Conservation (phyloP, 1,284 basidiomycete species). For the Tylopilus sp. region DNA sequence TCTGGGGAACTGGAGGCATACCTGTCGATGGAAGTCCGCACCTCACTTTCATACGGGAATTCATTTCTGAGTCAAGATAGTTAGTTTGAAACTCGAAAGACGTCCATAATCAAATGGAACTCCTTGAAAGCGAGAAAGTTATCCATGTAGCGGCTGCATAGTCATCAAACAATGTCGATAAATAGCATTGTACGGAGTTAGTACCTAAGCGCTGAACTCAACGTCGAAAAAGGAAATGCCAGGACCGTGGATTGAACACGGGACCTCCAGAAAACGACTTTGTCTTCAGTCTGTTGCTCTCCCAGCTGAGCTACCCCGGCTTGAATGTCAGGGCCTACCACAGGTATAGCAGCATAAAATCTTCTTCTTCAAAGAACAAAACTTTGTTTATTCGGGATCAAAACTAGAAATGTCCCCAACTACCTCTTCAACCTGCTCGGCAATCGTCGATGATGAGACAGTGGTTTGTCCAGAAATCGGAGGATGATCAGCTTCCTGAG, state of each 20-base stretch:
- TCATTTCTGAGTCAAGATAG: too few species aligned
- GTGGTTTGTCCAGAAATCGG: constrained; percentile 2
- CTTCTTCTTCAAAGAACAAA: not conserved
- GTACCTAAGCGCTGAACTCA: too few species aligned
- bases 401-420: constrained; percentile 44
- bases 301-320: constrained; percentile 80
- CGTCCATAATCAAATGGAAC: too few species aligned
- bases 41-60: too few species aligned
- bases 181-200: too few species aligned
- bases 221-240: constrained; percentile 45
- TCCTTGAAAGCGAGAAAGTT: too few species aligned
- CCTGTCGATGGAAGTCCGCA: too few species aligned
- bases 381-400: constrained; percentile 27
- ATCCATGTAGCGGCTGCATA: too few species aligned
- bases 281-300: constrained; percentile 83
- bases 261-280: constrained; percentile 60
- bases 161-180: too few species aligned
- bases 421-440: constrained; percentile 39
- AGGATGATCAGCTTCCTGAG: constrained; percentile 3
- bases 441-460: constrained; percentile 11
- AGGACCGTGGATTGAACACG: constrained; percentile 70
- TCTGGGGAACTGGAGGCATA: too few species aligned
- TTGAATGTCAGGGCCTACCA: not conserved
- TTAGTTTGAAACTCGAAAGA: too few species aligned
- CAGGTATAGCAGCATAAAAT: not conserved